Evolutionary conservation across 208 protist species (phyloP).

Genomic region (Naegleria fowleri): DNA sequence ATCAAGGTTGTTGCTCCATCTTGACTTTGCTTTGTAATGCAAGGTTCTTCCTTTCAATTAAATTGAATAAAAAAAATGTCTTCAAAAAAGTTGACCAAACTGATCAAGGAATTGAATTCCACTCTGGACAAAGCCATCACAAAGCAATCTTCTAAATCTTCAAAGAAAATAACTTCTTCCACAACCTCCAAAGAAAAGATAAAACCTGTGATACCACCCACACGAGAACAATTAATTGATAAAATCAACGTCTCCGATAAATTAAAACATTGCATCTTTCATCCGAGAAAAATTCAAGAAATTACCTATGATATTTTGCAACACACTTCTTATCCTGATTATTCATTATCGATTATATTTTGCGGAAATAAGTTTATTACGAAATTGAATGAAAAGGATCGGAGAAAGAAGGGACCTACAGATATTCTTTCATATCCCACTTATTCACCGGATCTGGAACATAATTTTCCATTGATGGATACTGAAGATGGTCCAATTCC

Average conservation of each 20-base stretch:
- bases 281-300: not conserved
- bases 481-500: not conserved
- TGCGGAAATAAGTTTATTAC: not conserved
- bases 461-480: not conserved
- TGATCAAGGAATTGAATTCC: not conserved
- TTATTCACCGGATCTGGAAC: not conserved
- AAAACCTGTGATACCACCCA: not conserved
- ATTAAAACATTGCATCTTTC: not conserved
- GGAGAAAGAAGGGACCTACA: not conserved
- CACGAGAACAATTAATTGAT: not conserved
- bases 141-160: not conserved
- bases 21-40: too few relatives aligned
- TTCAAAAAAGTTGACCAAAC: not conserved
- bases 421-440: not conserved
- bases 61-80: slow-evolving; percentile 6
- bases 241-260: not conserved
- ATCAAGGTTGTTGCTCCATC: too few relatives aligned
- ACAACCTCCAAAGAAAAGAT: not conserved
- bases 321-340: not conserved
- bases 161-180: not conserved
- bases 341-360: not conserved
- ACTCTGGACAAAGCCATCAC: not conserved
- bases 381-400: not conserved
- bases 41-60: too few relatives aligned
- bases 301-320: not conserved